Evolutionary conservation across 2,329 filamentous ascomycete species (phyloP), one percentile per base, ranked within the genome.

Genomic region (Podosphaera xanthii): DNA sequence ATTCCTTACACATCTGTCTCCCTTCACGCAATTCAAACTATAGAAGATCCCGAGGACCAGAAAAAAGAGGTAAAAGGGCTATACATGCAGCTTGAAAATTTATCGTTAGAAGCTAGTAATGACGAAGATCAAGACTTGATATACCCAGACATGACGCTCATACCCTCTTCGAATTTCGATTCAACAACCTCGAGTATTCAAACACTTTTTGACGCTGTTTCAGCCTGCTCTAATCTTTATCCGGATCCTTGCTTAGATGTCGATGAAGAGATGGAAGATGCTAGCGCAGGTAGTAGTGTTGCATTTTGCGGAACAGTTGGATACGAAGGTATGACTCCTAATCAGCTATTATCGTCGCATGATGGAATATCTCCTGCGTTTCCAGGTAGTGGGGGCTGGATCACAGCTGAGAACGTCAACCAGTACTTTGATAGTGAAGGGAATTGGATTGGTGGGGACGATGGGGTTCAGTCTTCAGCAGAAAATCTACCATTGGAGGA

Each of bases 391-490:
- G 80, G 79, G 0, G 86, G 86, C 0, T 91, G 86, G 86, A 89
- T 97, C 67, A 97, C 91, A 14, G 86, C 87, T 7, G 91, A 95
- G 60, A 97, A 96, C 66, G 83, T 94, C 69, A 76, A 84, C 63
- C 80, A 94, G 64, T 94, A 82, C 67, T 86, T 92, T 70, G 86
- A 92, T 65, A 82, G 78, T 62, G 78, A 89, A 7, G 87, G 87
- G 2, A 89, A 91, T 67, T 91, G 84, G 79, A 84, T 86, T 63
- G 78, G 74, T 0, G 67, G 61, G 40, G 66, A 62, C 5, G 63
- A 6, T 70, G 67, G 1, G 72, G 68, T 2, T 71, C 67, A 5
- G 75, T 74, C 46, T 22, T n/a, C n/a, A 50, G 30, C n/a, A 3
- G 46, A 22, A 50, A 10, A 4, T 8, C n/a, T 8, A 31, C 8